A percentile compares a stretch with the other conserved stretches of the same genome.
These are phyloP conservation scores for Vigna angularis DNA, from an alignment of 306 rosid species.

Conservation along the genomic window DNA sequence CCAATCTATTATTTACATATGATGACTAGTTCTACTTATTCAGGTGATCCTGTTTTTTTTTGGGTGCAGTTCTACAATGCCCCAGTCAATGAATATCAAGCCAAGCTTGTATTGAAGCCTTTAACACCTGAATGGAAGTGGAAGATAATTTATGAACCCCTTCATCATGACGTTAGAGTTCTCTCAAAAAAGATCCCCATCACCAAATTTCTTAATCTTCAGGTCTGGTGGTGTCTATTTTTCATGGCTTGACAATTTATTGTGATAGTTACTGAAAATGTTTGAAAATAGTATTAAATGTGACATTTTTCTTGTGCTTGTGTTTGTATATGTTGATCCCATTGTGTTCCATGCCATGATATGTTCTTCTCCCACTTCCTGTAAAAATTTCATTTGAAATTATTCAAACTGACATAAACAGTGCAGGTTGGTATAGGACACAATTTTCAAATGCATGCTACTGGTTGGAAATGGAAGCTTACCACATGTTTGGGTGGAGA, in stretches of 20 bases:
- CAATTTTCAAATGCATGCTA: slow-evolving; percentile 83
- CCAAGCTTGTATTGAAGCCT: slow-evolving; percentile 91
- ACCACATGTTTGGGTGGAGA: slow-evolving; percentile 96
- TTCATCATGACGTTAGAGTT: slow-evolving; percentile 73
- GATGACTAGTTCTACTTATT: slow-evolving; percentile 30
- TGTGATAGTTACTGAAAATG: slow-evolving; percentile 14
- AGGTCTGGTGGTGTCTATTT: slow-evolving; percentile 57
- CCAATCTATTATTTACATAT: not conserved
- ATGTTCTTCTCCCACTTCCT: slow-evolving; percentile 36
- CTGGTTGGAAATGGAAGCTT: slow-evolving; percentile 98
- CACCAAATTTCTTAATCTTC: slow-evolving; percentile 84
- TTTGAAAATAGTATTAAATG: slow-evolving; percentile 13
- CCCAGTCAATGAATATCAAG: slow-evolving; percentile 77
- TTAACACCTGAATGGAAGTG: slow-evolving; percentile 79
- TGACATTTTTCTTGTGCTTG: slow-evolving; percentile 6
- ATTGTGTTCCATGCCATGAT: slow-evolving; percentile 3
- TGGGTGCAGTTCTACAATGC: slow-evolving; percentile 82
- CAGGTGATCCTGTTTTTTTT: slow-evolving; percentile 20
- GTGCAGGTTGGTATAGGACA: slow-evolving; percentile 90
- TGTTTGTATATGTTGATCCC: slow-evolving; percentile 1
- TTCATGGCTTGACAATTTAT: slow-evolving; percentile 16
- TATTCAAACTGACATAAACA: slow-evolving; percentile 37
- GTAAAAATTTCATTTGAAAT: slow-evolving; percentile 33
- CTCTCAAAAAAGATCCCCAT: slow-evolving; percentile 91
- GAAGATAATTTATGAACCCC: slow-evolving; percentile 86